A percentile compares a stretch with the other conserved stretches of the same genome.
Evolutionary conservation across 768 basidiomycete species (phyloP).

Genomic region (Mycena amicta): DNA sequence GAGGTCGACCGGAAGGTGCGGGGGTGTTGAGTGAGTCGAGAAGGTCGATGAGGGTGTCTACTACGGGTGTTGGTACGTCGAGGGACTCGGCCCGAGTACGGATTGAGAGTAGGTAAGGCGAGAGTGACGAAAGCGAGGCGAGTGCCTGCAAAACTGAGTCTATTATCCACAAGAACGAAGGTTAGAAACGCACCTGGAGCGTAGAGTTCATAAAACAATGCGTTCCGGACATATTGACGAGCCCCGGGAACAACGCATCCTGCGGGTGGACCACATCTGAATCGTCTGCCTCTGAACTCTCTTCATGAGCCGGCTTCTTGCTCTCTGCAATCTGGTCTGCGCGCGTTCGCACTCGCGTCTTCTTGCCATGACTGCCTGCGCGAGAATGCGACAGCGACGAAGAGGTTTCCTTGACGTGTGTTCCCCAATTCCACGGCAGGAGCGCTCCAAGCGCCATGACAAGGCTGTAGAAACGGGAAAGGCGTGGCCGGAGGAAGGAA

Average conservation of each 20-base stretch:
- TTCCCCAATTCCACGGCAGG: constrained; percentile 68
- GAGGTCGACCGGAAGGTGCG: constrained; percentile 60
- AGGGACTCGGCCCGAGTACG: constrained; percentile 75
- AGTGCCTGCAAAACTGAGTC: constrained; percentile 62
- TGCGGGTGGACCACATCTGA: constrained; percentile 27
- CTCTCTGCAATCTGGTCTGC: constrained; percentile 58
- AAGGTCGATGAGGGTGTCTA: constrained; percentile 76
- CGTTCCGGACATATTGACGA: constrained; percentile 94
- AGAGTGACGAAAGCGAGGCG: constrained; percentile 82
- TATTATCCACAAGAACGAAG: background rate
- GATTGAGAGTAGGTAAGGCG: constrained; percentile 76
- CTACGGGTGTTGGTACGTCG: constrained; percentile 84
- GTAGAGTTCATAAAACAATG: constrained; percentile 99
- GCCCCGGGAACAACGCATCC: constrained; percentile 76
- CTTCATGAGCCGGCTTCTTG: background rate
- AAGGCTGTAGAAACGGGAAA: constrained; percentile 31
- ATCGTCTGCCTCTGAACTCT: constrained; percentile 18
- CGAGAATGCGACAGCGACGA: background rate
- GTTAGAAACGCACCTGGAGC: constrained; percentile 61
- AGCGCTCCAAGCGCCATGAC: constrained; percentile 63
- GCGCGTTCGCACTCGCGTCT: constrained; percentile 53
- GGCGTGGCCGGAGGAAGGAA: constrained; percentile 27
- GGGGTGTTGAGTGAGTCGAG: constrained; percentile 70
- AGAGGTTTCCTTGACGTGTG: constrained; percentile 44
- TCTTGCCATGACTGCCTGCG: constrained; percentile 28